A percentile compares a stretch with the other conserved stretches of the same genome.
These are phyloP conservation scores for Glarea lozoyensis DNA, from an alignment of 495 filamentous ascomycete species.

Conservation along the genomic window DNA sequence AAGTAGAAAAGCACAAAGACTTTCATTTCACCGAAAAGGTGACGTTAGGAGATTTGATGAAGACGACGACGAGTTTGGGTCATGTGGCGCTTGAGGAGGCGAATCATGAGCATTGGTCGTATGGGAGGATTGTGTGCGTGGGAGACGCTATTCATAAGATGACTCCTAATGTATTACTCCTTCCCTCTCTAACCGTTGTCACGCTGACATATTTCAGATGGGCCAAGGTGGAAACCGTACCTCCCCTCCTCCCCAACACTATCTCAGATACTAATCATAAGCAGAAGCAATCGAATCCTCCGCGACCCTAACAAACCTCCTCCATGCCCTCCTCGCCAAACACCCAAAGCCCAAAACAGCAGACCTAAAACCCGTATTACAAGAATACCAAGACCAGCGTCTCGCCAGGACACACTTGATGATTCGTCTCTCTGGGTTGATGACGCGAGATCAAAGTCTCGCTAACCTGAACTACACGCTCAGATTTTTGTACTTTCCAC, in stretches of 20 bases:
- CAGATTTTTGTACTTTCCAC: slow-evolving; percentile 8
- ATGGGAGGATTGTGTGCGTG: slow-evolving; percentile 27
- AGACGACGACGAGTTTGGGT: slow-evolving; percentile 5
- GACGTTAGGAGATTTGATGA: slow-evolving; percentile 20
- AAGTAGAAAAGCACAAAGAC: slow-evolving; percentile 18
- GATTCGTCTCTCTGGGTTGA: slow-evolving; percentile 3
- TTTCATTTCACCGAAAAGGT: slow-evolving; percentile 12
- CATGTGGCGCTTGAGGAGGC: slow-evolving; percentile 32
- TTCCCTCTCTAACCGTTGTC: neutral
- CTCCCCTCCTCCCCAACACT: too few relatives aligned
- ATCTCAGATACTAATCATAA: too few relatives aligned
- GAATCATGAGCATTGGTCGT: slow-evolving; percentile 26
- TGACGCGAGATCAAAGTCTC: slow-evolving; percentile 7
- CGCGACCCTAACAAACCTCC: slow-evolving; percentile 25
- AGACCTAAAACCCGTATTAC: neutral
- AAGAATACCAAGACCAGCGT: slow-evolving; percentile 6
- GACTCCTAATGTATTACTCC: slow-evolving; percentile 22
- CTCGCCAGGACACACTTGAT: slow-evolving; percentile 4
- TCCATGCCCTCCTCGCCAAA: slow-evolving; percentile 4
- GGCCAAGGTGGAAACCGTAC: too few relatives aligned
- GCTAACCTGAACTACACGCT: slow-evolving; percentile 7
- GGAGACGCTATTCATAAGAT: slow-evolving; percentile 40
- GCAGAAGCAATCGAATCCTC: slow-evolving; percentile 30
- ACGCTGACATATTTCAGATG: too few relatives aligned
- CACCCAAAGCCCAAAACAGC: neutral